Base-by-base conservation (phyloP, 176 grass and related monocot species). In the Paspalum notatum region DNA sequence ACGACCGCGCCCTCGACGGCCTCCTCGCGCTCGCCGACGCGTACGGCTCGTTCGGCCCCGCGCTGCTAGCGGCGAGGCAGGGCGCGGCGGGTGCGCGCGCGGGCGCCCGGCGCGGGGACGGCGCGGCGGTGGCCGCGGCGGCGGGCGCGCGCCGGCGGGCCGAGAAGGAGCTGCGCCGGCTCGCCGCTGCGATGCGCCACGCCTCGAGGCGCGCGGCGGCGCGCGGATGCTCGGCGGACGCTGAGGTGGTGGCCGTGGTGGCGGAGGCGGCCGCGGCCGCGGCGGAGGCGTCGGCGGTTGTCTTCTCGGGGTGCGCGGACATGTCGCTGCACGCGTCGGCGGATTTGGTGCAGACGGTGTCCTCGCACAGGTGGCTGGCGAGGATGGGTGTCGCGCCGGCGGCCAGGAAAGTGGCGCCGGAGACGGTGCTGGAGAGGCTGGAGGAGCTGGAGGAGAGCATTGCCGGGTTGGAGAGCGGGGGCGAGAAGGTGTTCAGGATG, bases 11-110 rank as follows among this genome's bases (percentile, higher is more conserved):
- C 75, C 87, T 89, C 5, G 91, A 97, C 68, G 71, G 42, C 10
- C 61, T 97, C 78, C 89, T 97, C 44, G 84, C 53, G 68, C 86
- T 97, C n/a, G 94, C 80, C 11, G 94, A 97, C 66, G 87, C 84
- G 17, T 83, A 93, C 66, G 52, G 87, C 63, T 84, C 82, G 3
- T 87, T 97, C 85, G 89, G 63, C 15, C 27, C 82, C 6, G 53
- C 74, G 11, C 68, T 87, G 4, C 40, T 91, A 60, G 59, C 48
- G 16, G 91, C 91, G 16, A 59, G 10, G 26, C 84, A 93, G 68
- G 55, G 58, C 65, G 52, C 45, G 14, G 71, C 75, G 18, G 91
- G 74, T 44, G 78, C 68, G 5, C 72, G 50, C 38, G 62, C 82
- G 1, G 81, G 78, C 25, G 63, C 85, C 0, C 84, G 89, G 51